Percentiles rank a stretch among this genome's conserved stretches.
Evolutionary conservation across 139 green algal species (phyloP).

Genomic region (Yamagishiella unicocca): DNA sequence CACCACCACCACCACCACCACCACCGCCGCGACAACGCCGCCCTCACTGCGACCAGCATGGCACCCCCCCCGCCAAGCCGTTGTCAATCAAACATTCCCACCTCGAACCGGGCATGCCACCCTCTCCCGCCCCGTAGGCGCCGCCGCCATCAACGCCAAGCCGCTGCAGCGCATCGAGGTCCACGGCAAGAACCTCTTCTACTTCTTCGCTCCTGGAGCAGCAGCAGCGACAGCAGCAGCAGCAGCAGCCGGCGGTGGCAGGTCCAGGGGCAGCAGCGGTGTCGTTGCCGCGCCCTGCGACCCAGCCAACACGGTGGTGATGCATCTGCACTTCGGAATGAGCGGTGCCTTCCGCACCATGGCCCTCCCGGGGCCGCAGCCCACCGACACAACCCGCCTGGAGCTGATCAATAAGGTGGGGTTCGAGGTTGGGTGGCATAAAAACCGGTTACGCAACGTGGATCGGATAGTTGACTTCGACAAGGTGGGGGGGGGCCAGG

Average conservation of each 20-base stretch:
- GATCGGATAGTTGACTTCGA: too few species aligned
- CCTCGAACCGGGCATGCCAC: too few species aligned
- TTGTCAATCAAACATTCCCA: too few species aligned
- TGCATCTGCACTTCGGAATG: slow-evolving; percentile 94
- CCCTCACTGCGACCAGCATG: too few species aligned
- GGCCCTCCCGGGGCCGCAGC: not conserved
- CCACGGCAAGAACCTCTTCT: slow-evolving; percentile 90
- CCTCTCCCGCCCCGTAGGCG: slow-evolving; percentile 57
- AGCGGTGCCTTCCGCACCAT: slow-evolving; percentile 61
- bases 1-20: too few species aligned
- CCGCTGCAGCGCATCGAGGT: slow-evolving; percentile 78
- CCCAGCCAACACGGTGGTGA: slow-evolving; percentile 57
- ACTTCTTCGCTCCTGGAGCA: slow-evolving; percentile 74
- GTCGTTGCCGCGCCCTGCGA: too few species aligned
- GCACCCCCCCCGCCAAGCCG: too few species aligned
- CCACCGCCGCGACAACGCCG: too few species aligned
- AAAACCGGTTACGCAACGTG: too few species aligned
- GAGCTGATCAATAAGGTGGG: slow-evolving; percentile 40
- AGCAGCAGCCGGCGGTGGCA: not conserved
- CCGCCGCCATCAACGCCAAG: slow-evolving; percentile 68
- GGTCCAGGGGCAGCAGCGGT: too few species aligned
- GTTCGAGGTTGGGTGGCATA: not conserved
- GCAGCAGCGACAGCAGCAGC: not conserved
- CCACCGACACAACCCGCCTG: slow-evolving; percentile 80
- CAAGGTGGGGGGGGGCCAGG: too few species aligned